Evolutionary conservation across 495 filamentous ascomycete species (phyloP).

Genomic region (Entonaema liquescens): DNA sequence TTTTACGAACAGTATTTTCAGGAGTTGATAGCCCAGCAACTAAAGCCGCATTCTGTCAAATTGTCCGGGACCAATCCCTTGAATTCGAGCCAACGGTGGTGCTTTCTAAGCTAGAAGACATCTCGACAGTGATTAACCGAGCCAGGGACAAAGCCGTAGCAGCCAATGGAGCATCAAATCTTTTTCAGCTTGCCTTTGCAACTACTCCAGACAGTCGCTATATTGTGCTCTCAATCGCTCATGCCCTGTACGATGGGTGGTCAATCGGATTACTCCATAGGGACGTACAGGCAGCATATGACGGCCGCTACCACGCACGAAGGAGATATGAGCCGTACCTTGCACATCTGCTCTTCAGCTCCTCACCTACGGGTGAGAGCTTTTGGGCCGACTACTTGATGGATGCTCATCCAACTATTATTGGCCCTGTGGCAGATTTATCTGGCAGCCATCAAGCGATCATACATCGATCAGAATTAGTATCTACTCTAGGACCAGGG

Average conservation of each 20-base stretch:
- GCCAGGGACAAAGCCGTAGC: slow-evolving; percentile 45
- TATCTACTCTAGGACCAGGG: slow-evolving; percentile 48
- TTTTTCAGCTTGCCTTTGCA: slow-evolving; percentile 56
- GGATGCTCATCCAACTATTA: slow-evolving; percentile 53
- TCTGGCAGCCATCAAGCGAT: not conserved
- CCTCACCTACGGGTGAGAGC: slow-evolving; percentile 48
- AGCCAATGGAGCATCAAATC: slow-evolving; percentile 32
- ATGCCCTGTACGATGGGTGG: slow-evolving; percentile 83
- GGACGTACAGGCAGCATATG: slow-evolving; percentile 69
- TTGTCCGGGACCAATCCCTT: slow-evolving; percentile 55
- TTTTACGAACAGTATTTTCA: slow-evolving; percentile 78
- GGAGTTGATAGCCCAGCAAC: slow-evolving; percentile 66
- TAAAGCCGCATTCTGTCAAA: slow-evolving; percentile 68
- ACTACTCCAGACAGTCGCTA: slow-evolving; percentile 51
- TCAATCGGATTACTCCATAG: slow-evolving; percentile 72
- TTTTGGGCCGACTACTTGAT: slow-evolving; percentile 71
- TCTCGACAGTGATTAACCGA: slow-evolving; percentile 39
- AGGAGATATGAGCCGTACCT: slow-evolving; percentile 59
- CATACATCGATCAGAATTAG: slow-evolving; percentile 57
- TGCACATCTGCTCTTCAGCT: slow-evolving; percentile 50
- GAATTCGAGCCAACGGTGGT: slow-evolving; percentile 20
- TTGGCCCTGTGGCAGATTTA: slow-evolving; percentile 33
- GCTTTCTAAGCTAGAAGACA: slow-evolving; percentile 36
- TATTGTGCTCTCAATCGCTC: slow-evolving; percentile 74
- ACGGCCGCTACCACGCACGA: slow-evolving; percentile 49